Evolutionary conservation across 352 stramenopile genomes (phyloP).

Genomic region (Lagenidium giganteum): DNA sequence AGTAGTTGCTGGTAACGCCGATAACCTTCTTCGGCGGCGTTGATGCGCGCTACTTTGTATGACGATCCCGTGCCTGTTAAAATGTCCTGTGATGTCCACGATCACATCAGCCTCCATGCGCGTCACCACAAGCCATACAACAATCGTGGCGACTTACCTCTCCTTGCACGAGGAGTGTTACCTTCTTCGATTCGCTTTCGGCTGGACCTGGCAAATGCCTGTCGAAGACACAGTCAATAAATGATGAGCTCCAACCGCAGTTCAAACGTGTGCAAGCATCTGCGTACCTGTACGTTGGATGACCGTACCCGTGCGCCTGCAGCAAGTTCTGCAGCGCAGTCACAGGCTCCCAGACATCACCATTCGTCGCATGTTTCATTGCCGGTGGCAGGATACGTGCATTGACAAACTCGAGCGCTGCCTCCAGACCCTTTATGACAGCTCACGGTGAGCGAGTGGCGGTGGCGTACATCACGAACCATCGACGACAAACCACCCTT

Average conservation of each 20-base stretch:
- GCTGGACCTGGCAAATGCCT: conserved; percentile 52
- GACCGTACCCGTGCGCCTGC: conserved; percentile 52
- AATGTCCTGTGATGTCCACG: conserved; percentile 23
- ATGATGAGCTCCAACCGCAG: too few relatives aligned
- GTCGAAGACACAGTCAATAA: neutral
- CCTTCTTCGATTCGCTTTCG: conserved; percentile 35
- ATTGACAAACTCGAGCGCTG: conserved; percentile 60
- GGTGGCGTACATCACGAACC: conserved; percentile 1
- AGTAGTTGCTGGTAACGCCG: too few relatives aligned
- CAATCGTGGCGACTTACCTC: conserved; percentile 28
- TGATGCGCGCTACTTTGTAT: conserved; percentile 54
- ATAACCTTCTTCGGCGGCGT: conserved; percentile 46
- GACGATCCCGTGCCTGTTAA: conserved; percentile 39
- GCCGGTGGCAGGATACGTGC: conserved; percentile 51
- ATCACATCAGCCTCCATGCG: conserved; percentile 1
- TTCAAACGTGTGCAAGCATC: neutral
- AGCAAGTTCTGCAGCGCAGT: conserved; percentile 64
- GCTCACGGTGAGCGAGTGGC: too few relatives aligned
- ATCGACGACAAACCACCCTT: conserved; percentile 1
- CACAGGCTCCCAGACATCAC: conserved; percentile 50
- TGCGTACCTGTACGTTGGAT: conserved; percentile 63
- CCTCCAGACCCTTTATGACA: conserved; percentile 43
- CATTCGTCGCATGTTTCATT: conserved; percentile 43
- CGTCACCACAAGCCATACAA: too few relatives aligned
- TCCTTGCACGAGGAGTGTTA: conserved; percentile 61